Base-by-base conservation (phyloP, 306 rosid genomes). In the Amphicarpaea edgeworthii region DNA sequence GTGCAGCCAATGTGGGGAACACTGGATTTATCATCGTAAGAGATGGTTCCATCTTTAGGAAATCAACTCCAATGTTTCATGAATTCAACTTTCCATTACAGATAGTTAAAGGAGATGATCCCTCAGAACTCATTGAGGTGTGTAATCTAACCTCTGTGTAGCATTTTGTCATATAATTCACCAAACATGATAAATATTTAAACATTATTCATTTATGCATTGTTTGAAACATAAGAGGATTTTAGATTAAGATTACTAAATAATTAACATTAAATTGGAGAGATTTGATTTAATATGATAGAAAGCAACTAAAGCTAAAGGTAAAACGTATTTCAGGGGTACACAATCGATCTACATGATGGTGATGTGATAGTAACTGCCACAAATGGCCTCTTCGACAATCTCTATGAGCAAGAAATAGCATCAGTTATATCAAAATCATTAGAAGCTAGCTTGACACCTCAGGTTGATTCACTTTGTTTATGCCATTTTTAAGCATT, bases 331-430 rank as follows among this genome's bases (percentile, higher is more conserved):
- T 77, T 87, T 82, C 88, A 87, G 88, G 83, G 14, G 20, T 84
- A 87, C 82, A 64, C 8, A 75, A 78, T 92, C 12, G 85, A 80
- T 79, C 80, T 92, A 79, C 75, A 87, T 15, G 89, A 77, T 12
- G 96, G 96, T 30, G 97, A 92, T 68, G 86, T 88, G 68, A 80
- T 92, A 81, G 75, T 90, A 40, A 78, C 82, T 12, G 96, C 88
- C 75, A 92, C 96, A 6, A 90, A 92, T 54, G 97, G 96, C 76
- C 92, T 92, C 61, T 90, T 92, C 51, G 90, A 92, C 79, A 92
- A 92, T 79, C 91, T 92, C 65, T 88, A 92, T 43, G 93, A 86
- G 68, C 87, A 88, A 84, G 97, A 90, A 81, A 90, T 92, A 64
- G 85, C 86, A 67, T 81, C 86, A 47, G 26, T 77, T 45, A 42